These are phyloP conservation scores for Onygena corvina DNA, from an alignment of 2,329 filamentous ascomycete genomes.

Conservation along the genomic window DNA sequence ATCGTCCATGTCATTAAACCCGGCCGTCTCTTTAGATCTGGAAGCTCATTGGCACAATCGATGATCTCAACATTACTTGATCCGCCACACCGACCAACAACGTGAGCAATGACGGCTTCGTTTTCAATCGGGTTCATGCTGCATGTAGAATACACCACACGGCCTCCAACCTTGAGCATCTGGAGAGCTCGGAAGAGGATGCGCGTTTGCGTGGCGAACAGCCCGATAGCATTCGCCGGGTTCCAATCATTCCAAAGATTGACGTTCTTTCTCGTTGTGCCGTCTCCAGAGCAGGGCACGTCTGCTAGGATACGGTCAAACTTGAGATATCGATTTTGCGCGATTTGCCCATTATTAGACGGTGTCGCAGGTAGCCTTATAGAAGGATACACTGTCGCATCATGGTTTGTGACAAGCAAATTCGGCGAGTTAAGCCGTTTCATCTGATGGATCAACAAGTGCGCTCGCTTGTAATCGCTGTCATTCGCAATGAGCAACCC, in stretches of 20 bases:
- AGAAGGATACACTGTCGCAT: constrained; percentile 88
- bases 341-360: constrained; percentile 41
- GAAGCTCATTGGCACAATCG: constrained; percentile 67
- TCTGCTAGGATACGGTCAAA: constrained; percentile 95
- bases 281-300: constrained; percentile 92
- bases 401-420: constrained; percentile 92
- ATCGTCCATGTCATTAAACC: constrained; percentile 78
- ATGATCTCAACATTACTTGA: constrained; percentile 67
- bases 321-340: constrained; percentile 65
- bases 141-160: constrained; percentile 95
- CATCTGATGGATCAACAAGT: constrained; percentile 95
- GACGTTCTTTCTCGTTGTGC: constrained; percentile 83
- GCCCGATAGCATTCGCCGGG: constrained; percentile 71
- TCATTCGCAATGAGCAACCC: constrained; percentile 93
- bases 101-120: constrained; percentile 77
- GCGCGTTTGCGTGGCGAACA: constrained; percentile 74
- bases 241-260: constrained; percentile 94
- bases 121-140: constrained; percentile 98
- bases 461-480: constrained; percentile 87
- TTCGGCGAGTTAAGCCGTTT: constrained; percentile 96
- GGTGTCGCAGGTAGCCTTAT: constrained; percentile 62
- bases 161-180: constrained; percentile 88
- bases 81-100: constrained; percentile 83
- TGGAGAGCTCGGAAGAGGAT: constrained; percentile 87
- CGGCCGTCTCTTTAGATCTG: constrained; percentile 60